phyloP scores from a whole-genome alignment of 768 basidiomycete genomes.

The Trametes villosa region DNA sequence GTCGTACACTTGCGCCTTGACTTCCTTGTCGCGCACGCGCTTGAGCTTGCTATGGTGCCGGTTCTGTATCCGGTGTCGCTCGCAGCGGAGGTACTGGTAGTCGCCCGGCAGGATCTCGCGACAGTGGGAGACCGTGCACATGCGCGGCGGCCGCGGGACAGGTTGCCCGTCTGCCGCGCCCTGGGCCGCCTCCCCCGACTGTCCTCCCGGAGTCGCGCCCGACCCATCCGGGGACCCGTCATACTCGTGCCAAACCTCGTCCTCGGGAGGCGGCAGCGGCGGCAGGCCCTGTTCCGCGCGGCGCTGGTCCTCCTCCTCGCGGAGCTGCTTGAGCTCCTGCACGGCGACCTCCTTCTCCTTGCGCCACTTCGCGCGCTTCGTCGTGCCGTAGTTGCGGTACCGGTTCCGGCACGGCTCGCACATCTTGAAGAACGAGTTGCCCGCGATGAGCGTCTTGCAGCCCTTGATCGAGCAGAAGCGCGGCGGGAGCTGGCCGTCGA shows the following conservation, averaged over 20 bases:
- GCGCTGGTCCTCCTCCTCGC: constrained; percentile 44
- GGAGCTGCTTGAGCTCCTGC: constrained; percentile 42
- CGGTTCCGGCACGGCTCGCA: constrained; percentile 46
- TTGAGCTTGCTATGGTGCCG: constrained; percentile 56
- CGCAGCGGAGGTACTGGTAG: constrained; percentile 58
- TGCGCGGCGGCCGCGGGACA: constrained; percentile 43
- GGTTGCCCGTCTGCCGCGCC: constrained; percentile 7
- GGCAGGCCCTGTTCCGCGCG: constrained; percentile 41
- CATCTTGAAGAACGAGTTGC: constrained; percentile 37
- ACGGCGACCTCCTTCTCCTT: constrained; percentile 48
- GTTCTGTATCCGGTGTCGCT: constrained; percentile 59
- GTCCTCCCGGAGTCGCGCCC: background rate
- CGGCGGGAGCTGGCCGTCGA: constrained; percentile 25
- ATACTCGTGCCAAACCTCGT: constrained; percentile 17
- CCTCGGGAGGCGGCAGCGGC: constrained; percentile 36
- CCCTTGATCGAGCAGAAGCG: constrained; percentile 59
- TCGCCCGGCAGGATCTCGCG: constrained; percentile 51
- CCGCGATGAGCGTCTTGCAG: constrained; percentile 51
- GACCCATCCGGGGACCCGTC: constrained; percentile 10
- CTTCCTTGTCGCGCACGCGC: constrained; percentile 52
- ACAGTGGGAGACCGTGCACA: constrained; percentile 64
- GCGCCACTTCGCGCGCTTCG: constrained; percentile 60
- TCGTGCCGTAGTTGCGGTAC: constrained; percentile 56
- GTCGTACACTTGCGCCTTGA: constrained; percentile 39
- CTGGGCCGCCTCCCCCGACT: background rate